These are phyloP conservation scores for Yamadazyma aaseri DNA, from an alignment of 1,139 yeast genomes.

Conservation along the genomic window DNA sequence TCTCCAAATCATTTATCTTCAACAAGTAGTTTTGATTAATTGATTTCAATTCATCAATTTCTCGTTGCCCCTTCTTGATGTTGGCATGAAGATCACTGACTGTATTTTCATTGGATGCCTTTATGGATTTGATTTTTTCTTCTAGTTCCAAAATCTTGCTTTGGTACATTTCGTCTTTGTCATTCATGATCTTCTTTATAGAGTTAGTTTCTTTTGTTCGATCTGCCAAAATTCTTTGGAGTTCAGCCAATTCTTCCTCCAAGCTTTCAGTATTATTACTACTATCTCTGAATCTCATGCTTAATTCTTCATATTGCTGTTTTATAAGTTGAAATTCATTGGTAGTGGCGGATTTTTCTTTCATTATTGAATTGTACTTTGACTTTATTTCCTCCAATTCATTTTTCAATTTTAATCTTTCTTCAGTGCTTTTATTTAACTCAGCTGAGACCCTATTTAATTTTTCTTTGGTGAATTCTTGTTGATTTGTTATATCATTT, in stretches of 20 bases:
- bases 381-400: constrained; percentile 52
- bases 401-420: constrained; percentile 51
- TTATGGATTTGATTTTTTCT: constrained; percentile 28
- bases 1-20: constrained; percentile 35
- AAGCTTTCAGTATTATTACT: constrained; percentile 59
- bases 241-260: constrained; percentile 78
- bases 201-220: constrained; percentile 76
- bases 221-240: constrained; percentile 71
- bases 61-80: constrained; percentile 51
- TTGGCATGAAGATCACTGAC: constrained; percentile 54
- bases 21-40: constrained; percentile 26
- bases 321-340: constrained; percentile 59
- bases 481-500: constrained; percentile 37
- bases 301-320: constrained; percentile 77
- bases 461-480: constrained; percentile 38
- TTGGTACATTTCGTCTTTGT: constrained; percentile 61
- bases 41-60: constrained; percentile 43
- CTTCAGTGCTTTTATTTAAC: constrained; percentile 42
- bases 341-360: constrained; percentile 46
- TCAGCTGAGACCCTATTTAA: constrained; percentile 32
- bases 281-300: constrained; percentile 66
- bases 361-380: constrained; percentile 48
- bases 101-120: constrained; percentile 51
- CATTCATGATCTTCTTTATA: constrained; percentile 65
- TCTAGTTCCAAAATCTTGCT: constrained; percentile 36